A percentile compares a stretch with the other conserved stretches of the same genome.
Evolutionary conservation across 2,329 filamentous ascomycete species (phyloP).

Genomic region (Coniochaeta sp.): DNA sequence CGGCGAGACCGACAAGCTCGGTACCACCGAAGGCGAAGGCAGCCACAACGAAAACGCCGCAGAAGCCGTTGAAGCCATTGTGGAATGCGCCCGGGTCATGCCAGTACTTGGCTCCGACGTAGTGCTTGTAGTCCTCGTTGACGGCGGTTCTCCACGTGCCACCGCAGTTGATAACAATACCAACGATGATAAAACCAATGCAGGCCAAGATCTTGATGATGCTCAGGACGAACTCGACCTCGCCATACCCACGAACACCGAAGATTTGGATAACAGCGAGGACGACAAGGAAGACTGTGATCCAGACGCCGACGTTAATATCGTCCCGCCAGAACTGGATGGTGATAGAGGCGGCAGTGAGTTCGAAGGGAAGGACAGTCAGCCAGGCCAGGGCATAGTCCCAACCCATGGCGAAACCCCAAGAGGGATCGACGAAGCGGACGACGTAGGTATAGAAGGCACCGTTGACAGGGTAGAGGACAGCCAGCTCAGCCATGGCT

Average conservation of each 20-base stretch:
- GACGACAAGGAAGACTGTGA: conserved; percentile 45
- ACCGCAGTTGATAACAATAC: conserved; percentile 51
- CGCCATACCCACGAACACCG: conserved; percentile 49
- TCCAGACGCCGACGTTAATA: conserved; percentile 46
- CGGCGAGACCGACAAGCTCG: conserved; percentile 44
- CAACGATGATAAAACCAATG: conserved; percentile 58
- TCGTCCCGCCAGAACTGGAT: conserved; percentile 45
- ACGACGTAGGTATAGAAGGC: conserved; percentile 56
- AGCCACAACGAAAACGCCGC: conserved; percentile 42
- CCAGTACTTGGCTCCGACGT: conserved; percentile 57
- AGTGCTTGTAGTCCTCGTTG: conserved; percentile 42
- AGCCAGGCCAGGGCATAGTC: conserved; percentile 44
- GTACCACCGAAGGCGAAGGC: conserved; percentile 45
- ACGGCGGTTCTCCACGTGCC: conserved; percentile 19
- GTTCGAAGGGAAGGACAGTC: conserved; percentile 44
- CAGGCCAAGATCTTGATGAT: conserved; percentile 51
- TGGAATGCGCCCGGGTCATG: conserved; percentile 46
- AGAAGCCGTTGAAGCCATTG: conserved; percentile 43
- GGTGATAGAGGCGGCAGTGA: conserved; percentile 45
- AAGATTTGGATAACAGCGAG: conserved; percentile 46
- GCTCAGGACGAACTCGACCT: conserved; percentile 52
- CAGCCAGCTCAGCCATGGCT: conserved; percentile 53
- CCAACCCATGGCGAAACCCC: conserved; percentile 47
- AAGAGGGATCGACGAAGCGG: conserved; percentile 54
- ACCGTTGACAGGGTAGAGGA: conserved; percentile 53